Percentiles rank a stretch among this genome's conserved stretches.
Conservation (phyloP, 306 rosid species). For the Vigna angularis region DNA sequence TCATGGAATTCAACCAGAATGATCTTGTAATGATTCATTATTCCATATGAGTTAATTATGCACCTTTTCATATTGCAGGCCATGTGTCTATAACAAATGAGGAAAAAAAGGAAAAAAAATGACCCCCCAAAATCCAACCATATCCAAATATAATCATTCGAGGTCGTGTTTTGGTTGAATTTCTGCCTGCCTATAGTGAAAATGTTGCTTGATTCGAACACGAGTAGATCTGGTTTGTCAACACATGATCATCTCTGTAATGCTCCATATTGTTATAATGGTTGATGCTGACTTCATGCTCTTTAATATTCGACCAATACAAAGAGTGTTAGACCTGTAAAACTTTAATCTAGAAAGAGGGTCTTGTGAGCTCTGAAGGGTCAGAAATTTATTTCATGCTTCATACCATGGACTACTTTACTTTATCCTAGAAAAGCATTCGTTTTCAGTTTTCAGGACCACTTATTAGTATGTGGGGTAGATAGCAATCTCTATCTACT, state of each 20-base stretch:
- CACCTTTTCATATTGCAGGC: slow-evolving; percentile 42
- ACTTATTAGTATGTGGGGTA: slow-evolving; percentile 43
- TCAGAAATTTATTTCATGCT: slow-evolving; percentile 36
- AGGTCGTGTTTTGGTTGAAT: slow-evolving; percentile 48
- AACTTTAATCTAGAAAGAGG: slow-evolving; percentile 36
- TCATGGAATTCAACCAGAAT: slow-evolving; percentile 48
- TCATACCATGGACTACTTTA: slow-evolving; percentile 1
- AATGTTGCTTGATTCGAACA: slow-evolving; percentile 27
- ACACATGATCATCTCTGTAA: slow-evolving; percentile 46
- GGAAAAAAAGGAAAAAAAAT: slow-evolving; percentile 19
- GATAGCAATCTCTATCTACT: slow-evolving; percentile 39
- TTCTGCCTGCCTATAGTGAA: slow-evolving; percentile 24
- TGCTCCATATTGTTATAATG: slow-evolving; percentile 48
- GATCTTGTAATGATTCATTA: slow-evolving; percentile 46
- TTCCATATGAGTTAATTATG: slow-evolving; percentile 43
- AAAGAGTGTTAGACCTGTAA: slow-evolving; percentile 21
- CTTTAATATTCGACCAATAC: slow-evolving; percentile 44
- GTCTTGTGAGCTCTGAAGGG: slow-evolving; percentile 9
- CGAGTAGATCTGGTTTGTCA: slow-evolving; percentile 53
- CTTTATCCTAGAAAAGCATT: slow-evolving; percentile 29
- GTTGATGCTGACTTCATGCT: slow-evolving; percentile 42
- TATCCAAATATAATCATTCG: slow-evolving; percentile 65
- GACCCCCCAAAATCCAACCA: slow-evolving; percentile 71
- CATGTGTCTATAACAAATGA: slow-evolving; percentile 45
- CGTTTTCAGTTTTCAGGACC: slow-evolving; percentile 47